These are phyloP conservation scores for Corymbia citriodora DNA, from an alignment of 441 rosid species.

Conservation along the genomic window DNA sequence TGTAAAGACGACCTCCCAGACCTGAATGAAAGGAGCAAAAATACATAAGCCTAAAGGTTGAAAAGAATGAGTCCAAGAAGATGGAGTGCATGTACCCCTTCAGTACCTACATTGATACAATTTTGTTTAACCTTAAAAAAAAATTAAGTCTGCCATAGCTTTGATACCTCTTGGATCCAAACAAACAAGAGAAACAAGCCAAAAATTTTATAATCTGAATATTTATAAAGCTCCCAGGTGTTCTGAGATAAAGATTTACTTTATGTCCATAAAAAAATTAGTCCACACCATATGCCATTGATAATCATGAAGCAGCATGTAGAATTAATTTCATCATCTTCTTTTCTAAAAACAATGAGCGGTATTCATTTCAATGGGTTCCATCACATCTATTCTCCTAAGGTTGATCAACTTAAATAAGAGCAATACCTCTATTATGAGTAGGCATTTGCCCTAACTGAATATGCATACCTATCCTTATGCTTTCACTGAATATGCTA, in stretches of 20 bases:
- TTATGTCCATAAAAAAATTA: background rate
- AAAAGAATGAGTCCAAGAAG: background rate
- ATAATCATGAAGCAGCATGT: background rate
- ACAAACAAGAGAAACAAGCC: background rate
- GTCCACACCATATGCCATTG: background rate
- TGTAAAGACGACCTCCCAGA: slow-evolving; percentile 72
- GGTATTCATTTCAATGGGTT: background rate
- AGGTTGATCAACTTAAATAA: background rate
- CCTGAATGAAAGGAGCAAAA: slow-evolving; percentile 30
- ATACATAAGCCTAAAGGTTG: background rate
- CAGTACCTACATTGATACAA: background rate
- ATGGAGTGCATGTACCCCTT: background rate
- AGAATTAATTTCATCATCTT: background rate
- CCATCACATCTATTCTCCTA: background rate
- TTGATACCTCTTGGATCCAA: background rate
- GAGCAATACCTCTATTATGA: background rate
- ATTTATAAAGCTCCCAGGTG: background rate
- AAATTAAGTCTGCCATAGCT: background rate
- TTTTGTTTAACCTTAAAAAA: background rate
- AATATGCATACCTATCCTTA: background rate
- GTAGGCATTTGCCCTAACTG: background rate
- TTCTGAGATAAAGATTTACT: background rate
- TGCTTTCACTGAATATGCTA: background rate
- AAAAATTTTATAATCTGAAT: background rate
- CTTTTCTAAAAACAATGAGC: background rate